Base-by-base conservation (phyloP, 352 stramenopile species). In the Pythium monospermum region DNA sequence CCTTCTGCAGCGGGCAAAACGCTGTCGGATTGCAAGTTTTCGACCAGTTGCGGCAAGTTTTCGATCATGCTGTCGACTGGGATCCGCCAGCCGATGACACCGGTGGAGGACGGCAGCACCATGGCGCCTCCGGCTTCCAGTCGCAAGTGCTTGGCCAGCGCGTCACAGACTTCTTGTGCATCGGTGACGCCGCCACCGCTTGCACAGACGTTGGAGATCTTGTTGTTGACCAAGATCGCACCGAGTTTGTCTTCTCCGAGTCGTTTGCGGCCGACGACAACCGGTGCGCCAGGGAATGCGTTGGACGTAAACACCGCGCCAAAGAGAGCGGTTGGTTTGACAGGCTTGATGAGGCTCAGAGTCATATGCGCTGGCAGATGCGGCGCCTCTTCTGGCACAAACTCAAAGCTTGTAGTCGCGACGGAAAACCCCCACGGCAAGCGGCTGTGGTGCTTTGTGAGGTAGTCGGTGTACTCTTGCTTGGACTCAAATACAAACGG, bases 181-280 rank as follows among this genome's bases (percentile, higher is more conserved):
- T 98, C 92, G n/a, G 80, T 80, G 27, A 96, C 78, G 48, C 94
- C 89, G 31, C 93, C 90, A n/a, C 85, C 83, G 53, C 85, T 94
- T 19, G 96, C 92, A 53, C 95, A 98, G 16, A 99, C 96, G 66
- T 99, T 99, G 25, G 95, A 99, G 53, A 99, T 97, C 76, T 99
- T 99, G 74, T 99, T 99, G 72, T 99, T 99, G 36, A 99, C 88
- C 25, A 99, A 80, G 62, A 99, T 87, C 11, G 91, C 96, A 61
- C 96, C 91, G 37, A 99, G 70, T 37, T 81, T 90, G 30, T 85
- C 64, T 26, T 96, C 84, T 31, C 73, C 56, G n/a, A 99, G 68
- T 25, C 93, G 87, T 57, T 89, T 73, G 54, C 94, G 85, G 26
- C 96, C 96, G 30, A 99, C 76, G 27, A 91, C 48, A 27, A 98